These are phyloP conservation scores for Eucalyptus regnans DNA, from an alignment of 345 rosid genomes.

Conservation along the genomic window DNA sequence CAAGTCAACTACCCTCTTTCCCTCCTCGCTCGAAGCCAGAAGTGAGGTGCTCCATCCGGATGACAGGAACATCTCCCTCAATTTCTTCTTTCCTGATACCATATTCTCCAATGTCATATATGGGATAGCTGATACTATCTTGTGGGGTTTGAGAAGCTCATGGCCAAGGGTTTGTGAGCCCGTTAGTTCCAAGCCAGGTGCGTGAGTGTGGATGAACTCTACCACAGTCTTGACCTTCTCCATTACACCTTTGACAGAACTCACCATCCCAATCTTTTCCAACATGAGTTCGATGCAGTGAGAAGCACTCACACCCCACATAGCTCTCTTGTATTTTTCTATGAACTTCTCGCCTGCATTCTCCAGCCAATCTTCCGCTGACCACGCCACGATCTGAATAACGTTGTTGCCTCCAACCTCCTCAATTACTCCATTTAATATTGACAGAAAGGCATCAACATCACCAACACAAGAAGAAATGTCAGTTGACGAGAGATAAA, in stretches of 20 bases:
- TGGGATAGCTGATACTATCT: conserved; percentile 10
- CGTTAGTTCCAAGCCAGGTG: conserved; percentile 1
- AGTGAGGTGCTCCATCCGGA: conserved; percentile 18
- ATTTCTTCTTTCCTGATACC: conserved; percentile 15
- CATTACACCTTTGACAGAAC: conserved; percentile 3
- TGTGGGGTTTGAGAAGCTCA: conserved; percentile 21
- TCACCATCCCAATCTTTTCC: conserved; percentile 12
- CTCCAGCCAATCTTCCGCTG: conserved; percentile 43
- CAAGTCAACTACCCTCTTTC: conserved; percentile 12
- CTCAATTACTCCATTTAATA: conserved; percentile 25
- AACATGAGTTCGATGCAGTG: conserved; percentile 54
- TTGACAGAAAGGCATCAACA: conserved; percentile 6
- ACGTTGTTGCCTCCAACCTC: conserved; percentile 41
- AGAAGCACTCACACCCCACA: conserved; percentile 52
- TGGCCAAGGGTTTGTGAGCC: conserved; percentile 3
- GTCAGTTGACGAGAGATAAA: conserved; percentile 37
- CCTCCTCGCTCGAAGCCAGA: conserved; percentile 17
- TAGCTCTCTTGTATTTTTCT: conserved; percentile 8
- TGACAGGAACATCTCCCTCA: conserved; percentile 31
- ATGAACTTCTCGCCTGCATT: conserved; percentile 22
- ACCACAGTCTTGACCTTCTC: conserved; percentile 23
- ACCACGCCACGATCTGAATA: conserved; percentile 37
- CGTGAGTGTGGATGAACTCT: conserved; percentile 3
- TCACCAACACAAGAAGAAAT: conserved; percentile 10
- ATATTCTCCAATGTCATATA: conserved; percentile 15